Percentiles rank a stretch among this genome's conserved stretches.
Conservation (phyloP, 305 asterid species). For the Plantago coronopus region DNA sequence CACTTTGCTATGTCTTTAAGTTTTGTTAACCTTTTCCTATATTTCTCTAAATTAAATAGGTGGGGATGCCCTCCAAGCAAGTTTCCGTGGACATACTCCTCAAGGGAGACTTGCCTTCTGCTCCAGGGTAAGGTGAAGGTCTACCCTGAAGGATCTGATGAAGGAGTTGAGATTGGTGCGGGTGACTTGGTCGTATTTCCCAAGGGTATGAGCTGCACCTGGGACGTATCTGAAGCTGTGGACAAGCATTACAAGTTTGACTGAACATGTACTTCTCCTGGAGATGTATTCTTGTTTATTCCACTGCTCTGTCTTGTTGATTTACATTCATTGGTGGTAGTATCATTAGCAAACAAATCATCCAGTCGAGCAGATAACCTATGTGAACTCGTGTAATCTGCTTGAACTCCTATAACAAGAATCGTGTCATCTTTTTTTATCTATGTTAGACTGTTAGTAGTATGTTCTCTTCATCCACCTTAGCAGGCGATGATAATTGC, state of each 20-base stretch:
- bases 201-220: conserved; percentile 89
- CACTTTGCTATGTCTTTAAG: too few species aligned
- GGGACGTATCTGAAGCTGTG: conserved; percentile 87
- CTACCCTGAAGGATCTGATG: conserved; percentile 65
- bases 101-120: conserved; percentile 67
- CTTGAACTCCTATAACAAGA: too few species aligned
- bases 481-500: too few species aligned
- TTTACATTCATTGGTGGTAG: not conserved
- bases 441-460: too few species aligned
- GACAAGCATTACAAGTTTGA: conserved; percentile 86
- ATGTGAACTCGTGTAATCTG: too few species aligned
- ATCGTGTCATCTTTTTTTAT: too few species aligned
- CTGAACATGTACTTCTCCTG: conserved; percentile 19
- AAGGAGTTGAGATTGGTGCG: conserved; percentile 73
- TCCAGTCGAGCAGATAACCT: too few species aligned
- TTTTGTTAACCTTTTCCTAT: not conserved
- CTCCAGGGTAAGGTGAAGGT: conserved; percentile 85
- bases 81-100: conserved; percentile 91
- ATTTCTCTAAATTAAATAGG: conserved; percentile 31
- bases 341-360: not conserved
- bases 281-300: not conserved
- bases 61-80: conserved; percentile 95
- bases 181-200: conserved; percentile 89
- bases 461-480: too few species aligned
- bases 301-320: not conserved